Conservation (phyloP, 2,329 filamentous ascomycete species). For the Trematosphaeria pertusa region DNA sequence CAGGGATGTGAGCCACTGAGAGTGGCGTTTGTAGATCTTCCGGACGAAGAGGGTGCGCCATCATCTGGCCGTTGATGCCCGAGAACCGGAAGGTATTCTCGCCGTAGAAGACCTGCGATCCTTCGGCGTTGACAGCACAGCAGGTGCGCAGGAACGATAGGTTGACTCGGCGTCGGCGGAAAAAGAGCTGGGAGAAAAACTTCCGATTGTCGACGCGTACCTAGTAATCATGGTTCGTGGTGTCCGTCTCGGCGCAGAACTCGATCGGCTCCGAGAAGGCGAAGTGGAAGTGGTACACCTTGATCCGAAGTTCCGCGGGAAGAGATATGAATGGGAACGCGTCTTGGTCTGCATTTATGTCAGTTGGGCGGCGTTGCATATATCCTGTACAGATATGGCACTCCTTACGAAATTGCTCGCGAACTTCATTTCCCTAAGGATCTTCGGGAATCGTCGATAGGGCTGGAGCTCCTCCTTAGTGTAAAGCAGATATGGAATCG, state of each 20-base stretch:
- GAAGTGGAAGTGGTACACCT: slow-evolving; percentile 5
- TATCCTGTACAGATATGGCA: not conserved
- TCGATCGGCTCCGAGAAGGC: slow-evolving; percentile 3
- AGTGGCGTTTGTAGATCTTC: slow-evolving; percentile 2
- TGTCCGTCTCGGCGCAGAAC: slow-evolving; percentile 2
- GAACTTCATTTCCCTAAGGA: not conserved
- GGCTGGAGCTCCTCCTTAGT: not conserved
- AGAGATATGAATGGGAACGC: not conserved
- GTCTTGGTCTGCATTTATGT: no score
- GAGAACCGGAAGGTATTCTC: slow-evolving; percentile 22
- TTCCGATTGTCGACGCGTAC: not conserved
- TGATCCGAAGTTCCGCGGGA: slow-evolving; percentile 2
- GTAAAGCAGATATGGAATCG: no score
- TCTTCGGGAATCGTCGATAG: not conserved
- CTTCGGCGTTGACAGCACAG: slow-evolving; percentile 12
- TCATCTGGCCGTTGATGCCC: slow-evolving; percentile 16
- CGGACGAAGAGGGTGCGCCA: slow-evolving; percentile 1
- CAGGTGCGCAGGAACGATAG: slow-evolving; percentile 13
- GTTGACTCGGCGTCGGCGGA: not conserved
- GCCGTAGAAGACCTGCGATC: slow-evolving; percentile 17
- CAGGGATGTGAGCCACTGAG: slow-evolving; percentile 10
- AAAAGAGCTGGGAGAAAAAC: not conserved
- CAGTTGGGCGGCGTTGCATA: no score
- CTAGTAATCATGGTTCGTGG: not conserved
- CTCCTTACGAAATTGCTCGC: not conserved